Percentiles rank a stretch among this genome's conserved stretches.
Conservation (phyloP, 164 flowering plant genomes). For the Nymphaea thermarum region DNA sequence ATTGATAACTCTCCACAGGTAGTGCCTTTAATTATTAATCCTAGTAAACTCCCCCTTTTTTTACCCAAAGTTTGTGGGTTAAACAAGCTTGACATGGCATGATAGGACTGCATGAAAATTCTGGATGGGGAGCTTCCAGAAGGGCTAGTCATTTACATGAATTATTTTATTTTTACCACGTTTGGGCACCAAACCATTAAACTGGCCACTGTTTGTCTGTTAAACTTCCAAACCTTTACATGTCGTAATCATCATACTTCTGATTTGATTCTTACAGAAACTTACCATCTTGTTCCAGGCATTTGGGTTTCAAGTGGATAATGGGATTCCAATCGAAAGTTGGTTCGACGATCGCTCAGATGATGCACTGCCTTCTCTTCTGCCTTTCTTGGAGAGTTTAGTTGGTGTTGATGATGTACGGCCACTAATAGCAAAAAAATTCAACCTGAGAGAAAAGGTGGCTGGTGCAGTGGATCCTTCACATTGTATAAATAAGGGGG, state of each 20-base stretch:
- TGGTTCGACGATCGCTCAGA: conserved; percentile 94
- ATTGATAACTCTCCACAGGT: conserved; percentile 99
- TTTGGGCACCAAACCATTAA: too few relatives aligned
- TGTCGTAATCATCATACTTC: neutral
- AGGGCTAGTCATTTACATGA: too few relatives aligned
- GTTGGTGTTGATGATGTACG: conserved; percentile 85
- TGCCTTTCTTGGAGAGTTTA: conserved; percentile 89
- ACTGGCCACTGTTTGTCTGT: too few relatives aligned
- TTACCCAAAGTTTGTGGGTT: too few relatives aligned
- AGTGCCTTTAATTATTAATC: neutral
- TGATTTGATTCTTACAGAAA: neutral
- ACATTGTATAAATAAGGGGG: conserved; percentile 16
- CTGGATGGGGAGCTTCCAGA: too few relatives aligned
- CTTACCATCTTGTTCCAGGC: conserved; percentile 33
- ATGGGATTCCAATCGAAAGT: conserved; percentile 96
- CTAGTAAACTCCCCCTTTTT: too few relatives aligned
- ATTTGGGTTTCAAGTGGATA: conserved; percentile 96
- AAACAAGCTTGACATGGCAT: too few relatives aligned
- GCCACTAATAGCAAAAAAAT: conserved; percentile 71
- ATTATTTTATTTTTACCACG: too few relatives aligned
- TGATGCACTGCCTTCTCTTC: conserved; percentile 47
- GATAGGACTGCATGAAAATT: too few relatives aligned
- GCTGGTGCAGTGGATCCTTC: conserved; percentile 63
- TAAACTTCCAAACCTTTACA: too few relatives aligned
- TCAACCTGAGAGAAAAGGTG: conserved; percentile 65